Evolutionary conservation across 2,329 filamentous ascomycete genomes (phyloP).

Genomic region (Aspergillus fumigatus): DNA sequence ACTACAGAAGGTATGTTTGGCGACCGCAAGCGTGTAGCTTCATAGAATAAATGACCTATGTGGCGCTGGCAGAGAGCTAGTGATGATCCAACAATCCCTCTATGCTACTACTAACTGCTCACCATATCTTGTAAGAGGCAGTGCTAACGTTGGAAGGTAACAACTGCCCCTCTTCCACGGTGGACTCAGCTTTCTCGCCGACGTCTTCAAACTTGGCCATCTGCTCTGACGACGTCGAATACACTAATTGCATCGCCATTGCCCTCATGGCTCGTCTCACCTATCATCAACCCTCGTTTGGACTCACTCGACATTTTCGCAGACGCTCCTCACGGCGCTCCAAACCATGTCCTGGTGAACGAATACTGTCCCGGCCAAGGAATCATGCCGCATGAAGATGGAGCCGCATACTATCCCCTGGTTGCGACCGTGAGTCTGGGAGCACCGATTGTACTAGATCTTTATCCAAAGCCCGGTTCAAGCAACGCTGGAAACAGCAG

Average conservation of each 20-base stretch:
- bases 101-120: background rate
- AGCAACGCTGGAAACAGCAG: constrained; percentile 3
- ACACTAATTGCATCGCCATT: constrained; percentile 68
- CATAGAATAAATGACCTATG: background rate
- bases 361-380: constrained; percentile 83
- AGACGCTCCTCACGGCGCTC: constrained; percentile 65
- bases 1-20: constrained; percentile 59
- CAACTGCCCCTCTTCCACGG: constrained; percentile 62
- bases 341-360: constrained; percentile 92
- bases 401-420: constrained; percentile 76
- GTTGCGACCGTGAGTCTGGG: constrained; percentile 90
- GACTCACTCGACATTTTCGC: constrained; percentile 48
- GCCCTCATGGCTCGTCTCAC: constrained; percentile 68
- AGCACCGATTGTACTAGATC: constrained; percentile 69
- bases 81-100: background rate
- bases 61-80: background rate
- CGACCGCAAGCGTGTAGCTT: background rate
- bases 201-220: constrained; percentile 86
- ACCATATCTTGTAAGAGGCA: background rate
- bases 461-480: constrained; percentile 58
- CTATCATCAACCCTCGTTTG: constrained; percentile 58
- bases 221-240: constrained; percentile 68
- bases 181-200: constrained; percentile 90
- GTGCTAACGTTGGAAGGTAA: constrained; percentile 33
- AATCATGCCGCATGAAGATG: constrained; percentile 98